A percentile compares a stretch with the other conserved stretches of the same genome.
These are phyloP conservation scores for Malbranchea cinnamomea DNA, from an alignment of 2,329 filamentous ascomycete species.

Conservation along the genomic window DNA sequence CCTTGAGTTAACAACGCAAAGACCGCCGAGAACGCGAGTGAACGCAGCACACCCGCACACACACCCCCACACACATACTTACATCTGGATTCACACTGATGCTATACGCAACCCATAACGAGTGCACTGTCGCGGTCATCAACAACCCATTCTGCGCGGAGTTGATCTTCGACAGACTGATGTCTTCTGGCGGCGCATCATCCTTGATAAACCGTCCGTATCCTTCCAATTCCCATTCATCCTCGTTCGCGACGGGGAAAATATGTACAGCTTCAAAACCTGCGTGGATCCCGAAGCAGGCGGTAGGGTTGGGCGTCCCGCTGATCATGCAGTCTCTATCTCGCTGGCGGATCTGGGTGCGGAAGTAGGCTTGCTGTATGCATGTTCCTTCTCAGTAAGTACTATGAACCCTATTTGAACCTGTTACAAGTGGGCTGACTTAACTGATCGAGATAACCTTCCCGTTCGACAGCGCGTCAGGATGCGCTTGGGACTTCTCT, in stretches of 20 bases:
- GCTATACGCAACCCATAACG: constrained; percentile 12
- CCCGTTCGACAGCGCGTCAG: too few species aligned
- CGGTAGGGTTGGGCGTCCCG: background rate
- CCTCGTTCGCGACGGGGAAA: constrained; percentile 14
- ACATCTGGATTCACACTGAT: constrained; percentile 15
- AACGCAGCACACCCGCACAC: too few species aligned
- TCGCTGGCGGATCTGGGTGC: background rate
- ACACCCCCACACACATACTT: too few species aligned
- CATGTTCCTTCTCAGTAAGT: too few species aligned
- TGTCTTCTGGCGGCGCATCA: constrained; percentile 2
- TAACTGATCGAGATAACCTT: too few species aligned
- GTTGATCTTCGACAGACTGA: constrained; percentile 11
- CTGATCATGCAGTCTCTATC: constrained; percentile 7
- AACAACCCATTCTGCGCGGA: constrained; percentile 17
- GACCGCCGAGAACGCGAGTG: too few species aligned
- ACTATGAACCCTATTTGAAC: too few species aligned
- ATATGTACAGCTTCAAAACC: constrained; percentile 14
- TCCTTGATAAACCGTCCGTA: constrained; percentile 2
- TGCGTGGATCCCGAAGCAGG: background rate
- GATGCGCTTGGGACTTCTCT: too few species aligned
- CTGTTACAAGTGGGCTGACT: too few species aligned
- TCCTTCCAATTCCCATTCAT: constrained; percentile 7
- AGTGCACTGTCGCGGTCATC: constrained; percentile 10
- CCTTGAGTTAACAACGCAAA: too few species aligned
- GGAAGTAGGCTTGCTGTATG: too few species aligned